These are phyloP conservation scores for Oryza nivara DNA, from an alignment of 176 grass and related monocot genomes.

Conservation along the genomic window DNA sequence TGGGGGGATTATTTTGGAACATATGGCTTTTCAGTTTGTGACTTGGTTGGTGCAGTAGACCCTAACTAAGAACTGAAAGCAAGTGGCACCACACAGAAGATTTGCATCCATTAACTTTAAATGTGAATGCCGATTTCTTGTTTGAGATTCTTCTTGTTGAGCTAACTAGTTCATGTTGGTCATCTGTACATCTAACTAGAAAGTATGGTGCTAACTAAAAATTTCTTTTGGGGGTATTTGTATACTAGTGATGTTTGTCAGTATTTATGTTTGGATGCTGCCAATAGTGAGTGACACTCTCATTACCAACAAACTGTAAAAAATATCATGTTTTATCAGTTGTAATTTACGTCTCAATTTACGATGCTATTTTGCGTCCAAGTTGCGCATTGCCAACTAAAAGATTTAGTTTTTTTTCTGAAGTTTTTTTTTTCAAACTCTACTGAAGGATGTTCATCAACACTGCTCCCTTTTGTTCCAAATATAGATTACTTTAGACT, in stretches of 20 bases:
- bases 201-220: neutral
- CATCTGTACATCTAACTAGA: neutral
- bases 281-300: neutral
- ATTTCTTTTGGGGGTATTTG: neutral
- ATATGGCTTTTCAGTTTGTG: no score
- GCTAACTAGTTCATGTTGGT: slow-evolving; percentile 5
- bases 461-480: neutral
- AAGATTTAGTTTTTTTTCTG: neutral
- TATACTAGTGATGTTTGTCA: neutral
- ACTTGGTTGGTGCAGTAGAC: neutral
- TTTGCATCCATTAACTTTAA: neutral
- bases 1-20: no score
- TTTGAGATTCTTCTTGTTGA: neutral
- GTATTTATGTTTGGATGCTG: slow-evolving; percentile 7
- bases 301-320: neutral
- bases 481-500: neutral
- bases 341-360: neutral
- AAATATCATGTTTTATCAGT: neutral
- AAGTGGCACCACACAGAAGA: neutral
- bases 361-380: neutral
- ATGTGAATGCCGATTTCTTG: neutral
- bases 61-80: neutral
- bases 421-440: neutral
- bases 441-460: slow-evolving; percentile 6
- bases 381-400: no score